A percentile compares a stretch with the other conserved stretches of the same genome.
phyloP scores from a whole-genome alignment of 192 early-diverging fungal genomes.

The Mortierella antarctica region DNA sequence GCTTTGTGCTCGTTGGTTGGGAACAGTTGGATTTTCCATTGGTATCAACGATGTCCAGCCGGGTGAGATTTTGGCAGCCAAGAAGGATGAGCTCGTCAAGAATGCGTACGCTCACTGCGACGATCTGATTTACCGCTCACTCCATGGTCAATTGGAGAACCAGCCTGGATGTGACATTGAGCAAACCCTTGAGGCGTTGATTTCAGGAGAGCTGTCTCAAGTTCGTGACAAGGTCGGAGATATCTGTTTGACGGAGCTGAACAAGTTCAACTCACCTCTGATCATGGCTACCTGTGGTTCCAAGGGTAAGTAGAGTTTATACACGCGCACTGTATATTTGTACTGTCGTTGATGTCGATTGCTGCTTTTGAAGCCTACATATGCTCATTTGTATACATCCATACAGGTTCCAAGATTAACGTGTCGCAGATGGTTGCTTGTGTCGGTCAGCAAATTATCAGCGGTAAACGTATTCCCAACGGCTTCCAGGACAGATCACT shows the following conservation, averaged over 20 bases:
- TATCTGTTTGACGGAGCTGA: slow-evolving; percentile 92
- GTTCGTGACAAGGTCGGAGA: slow-evolving; percentile 94
- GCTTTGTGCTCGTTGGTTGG: slow-evolving; percentile 91
- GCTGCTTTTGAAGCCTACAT: background rate
- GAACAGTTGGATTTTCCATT: slow-evolving; percentile 92
- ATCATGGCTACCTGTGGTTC: slow-evolving; percentile 99
- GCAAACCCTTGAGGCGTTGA: slow-evolving; percentile 86
- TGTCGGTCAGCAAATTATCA: slow-evolving; percentile 99
- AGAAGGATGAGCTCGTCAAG: slow-evolving; percentile 84
- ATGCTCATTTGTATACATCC: background rate
- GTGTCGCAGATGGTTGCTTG: slow-evolving; percentile 99
- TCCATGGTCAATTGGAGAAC: slow-evolving; percentile 78
- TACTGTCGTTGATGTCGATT: background rate
- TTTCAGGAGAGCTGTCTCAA: slow-evolving; percentile 88
- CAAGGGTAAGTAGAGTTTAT: slow-evolving; percentile 71
- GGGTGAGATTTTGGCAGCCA: slow-evolving; percentile 74
- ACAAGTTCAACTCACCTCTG: slow-evolving; percentile 94
- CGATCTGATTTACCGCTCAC: slow-evolving; percentile 77
- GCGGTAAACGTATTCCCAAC: slow-evolving; percentile 93
- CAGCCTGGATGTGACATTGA: slow-evolving; percentile 89
- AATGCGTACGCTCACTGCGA: slow-evolving; percentile 89
- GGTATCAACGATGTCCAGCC: slow-evolving; percentile 98
- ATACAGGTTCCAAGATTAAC: slow-evolving; percentile 90
- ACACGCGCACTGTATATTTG: background rate
- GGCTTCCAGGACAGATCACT: slow-evolving; percentile 97